A percentile compares a stretch with the other conserved stretches of the same genome.
Conservation (phyloP, 805 yeast species). For the Grigorovia yakushimaensis region DNA sequence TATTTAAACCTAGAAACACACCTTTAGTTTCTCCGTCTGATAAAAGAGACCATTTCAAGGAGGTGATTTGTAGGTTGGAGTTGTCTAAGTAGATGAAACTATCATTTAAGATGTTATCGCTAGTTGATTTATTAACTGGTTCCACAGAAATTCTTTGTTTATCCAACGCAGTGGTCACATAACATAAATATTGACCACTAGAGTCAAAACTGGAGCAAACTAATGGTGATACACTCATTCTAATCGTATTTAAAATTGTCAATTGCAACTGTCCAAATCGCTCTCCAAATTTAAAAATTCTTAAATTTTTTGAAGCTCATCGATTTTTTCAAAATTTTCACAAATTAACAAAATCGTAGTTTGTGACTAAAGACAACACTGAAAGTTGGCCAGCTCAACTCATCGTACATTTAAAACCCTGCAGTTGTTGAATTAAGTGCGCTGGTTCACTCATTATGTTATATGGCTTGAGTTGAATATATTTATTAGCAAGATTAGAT, state of each 20-base stretch:
- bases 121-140: slow-evolving; percentile 31
- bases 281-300: not conserved
- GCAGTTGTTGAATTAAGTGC: too few species aligned
- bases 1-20: slow-evolving; percentile 53
- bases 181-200: slow-evolving; percentile 51
- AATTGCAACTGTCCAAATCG: too few species aligned
- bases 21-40: slow-evolving; percentile 33
- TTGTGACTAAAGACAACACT: not conserved
- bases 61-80: slow-evolving; percentile 14
- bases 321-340: not conserved
- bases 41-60: slow-evolving; percentile 20
- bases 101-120: slow-evolving; percentile 28
- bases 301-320: not conserved
- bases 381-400: too few species aligned
- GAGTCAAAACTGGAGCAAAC: slow-evolving; percentile 48
- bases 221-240: slow-evolving; percentile 6
- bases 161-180: slow-evolving; percentile 59
- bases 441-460: too few species aligned
- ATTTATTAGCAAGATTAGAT: too few species aligned
- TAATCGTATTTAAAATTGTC: not conserved
- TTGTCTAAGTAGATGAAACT: slow-evolving; percentile 20
- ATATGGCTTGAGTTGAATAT: too few species aligned
- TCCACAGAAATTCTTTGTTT: slow-evolving; percentile 60
- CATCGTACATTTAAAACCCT: too few species aligned
- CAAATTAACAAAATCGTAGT: not conserved